Percentiles rank a stretch among this genome's conserved stretches.
These are phyloP conservation scores for Jimgerdemannia flammicorona DNA, from an alignment of 192 early-diverging fungal genomes.

Conservation along the genomic window DNA sequence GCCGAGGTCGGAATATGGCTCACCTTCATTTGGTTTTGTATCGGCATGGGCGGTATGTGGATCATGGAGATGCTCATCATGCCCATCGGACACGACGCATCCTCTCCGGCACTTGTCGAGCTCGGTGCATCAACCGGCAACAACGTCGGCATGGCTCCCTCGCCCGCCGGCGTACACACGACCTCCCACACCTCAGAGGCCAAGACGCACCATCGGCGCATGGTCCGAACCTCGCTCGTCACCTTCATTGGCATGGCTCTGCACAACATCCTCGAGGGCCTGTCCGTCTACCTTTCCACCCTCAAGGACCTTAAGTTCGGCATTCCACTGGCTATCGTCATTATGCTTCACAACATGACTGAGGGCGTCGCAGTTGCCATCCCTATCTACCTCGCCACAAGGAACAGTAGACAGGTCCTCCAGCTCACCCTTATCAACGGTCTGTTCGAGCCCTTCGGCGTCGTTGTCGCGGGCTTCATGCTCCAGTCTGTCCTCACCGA, in stretches of 20 bases:
- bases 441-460: constrained; percentile 10
- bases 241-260: constrained; percentile 15
- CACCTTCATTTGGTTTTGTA: constrained; percentile 12
- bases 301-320: constrained; percentile 16
- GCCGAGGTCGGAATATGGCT: constrained; percentile 12
- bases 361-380: constrained; percentile 14
- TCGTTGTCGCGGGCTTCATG: constrained; percentile 12
- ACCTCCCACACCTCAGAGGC: not conserved
- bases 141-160: not conserved
- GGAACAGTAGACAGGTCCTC: constrained; percentile 6
- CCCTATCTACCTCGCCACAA: constrained; percentile 13
- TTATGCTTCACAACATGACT: constrained; percentile 18
- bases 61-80: constrained; percentile 6
- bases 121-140: not conserved
- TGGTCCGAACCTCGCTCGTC: constrained; percentile 10
- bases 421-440: constrained; percentile 16
- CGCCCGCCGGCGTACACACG: not conserved
- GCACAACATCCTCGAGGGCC: constrained; percentile 11
- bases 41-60: constrained; percentile 12
- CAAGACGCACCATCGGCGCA: constrained; percentile 10
- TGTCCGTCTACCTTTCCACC: constrained; percentile 11
- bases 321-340: constrained; percentile 9
- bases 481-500: constrained; percentile 11
- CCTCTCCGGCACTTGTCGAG: not conserved
- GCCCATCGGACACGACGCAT: constrained; percentile 1